Evolutionary conservation across 129 eudicot genomes (phyloP), one percentile per base, ranked within the genome.

Genomic region (Flaveria bidentis): DNA sequence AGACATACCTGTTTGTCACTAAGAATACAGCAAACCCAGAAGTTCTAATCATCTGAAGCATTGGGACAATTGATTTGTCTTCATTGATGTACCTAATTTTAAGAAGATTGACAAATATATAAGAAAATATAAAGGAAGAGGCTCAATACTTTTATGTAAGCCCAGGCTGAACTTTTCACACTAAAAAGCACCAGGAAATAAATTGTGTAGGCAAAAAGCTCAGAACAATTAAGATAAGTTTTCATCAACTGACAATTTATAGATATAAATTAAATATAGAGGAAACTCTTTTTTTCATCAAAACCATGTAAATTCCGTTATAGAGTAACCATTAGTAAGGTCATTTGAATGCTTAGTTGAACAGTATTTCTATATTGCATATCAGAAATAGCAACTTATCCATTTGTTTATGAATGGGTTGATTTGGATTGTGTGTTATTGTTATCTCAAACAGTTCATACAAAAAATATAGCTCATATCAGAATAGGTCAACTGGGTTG

Each of bases 1-100:
- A 6, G 50, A 23, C 57, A 49, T 79, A 93, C 98, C 98, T 93
- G 86, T 93, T 93, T 78, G 98, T 93, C 76, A 93, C 98, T 81
- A 93, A 83, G 82, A 93, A 93, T 53, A 84, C 88, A 22, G 96
- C 86, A 46, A 93, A 87, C 18, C 96, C 96, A 78, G 96, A 89
- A 70, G 82, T 88, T 87, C 84, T 82, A 75, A 92, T 91, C 97
- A 89, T 92, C 84, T 90, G 86, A 50, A 93, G 88, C 98, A 93
- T 93, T 52, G 97, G 95, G 44, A 91, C 96, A 60, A 90, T 82
- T 71, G 91, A 79, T 9, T 69, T 66, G 73, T 93, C 98, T 67
- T 88, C 97, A 81, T 88, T 88, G 58, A 93, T 93, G 82, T 93
- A 93, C 86, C 98, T 93, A 82, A 64, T 68, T 67, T 44, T 12